Evolutionary conservation across 257 asterid genomes (phyloP), one percentile per base, ranked within the genome.

Genomic region (Solanum paucissectum): DNA sequence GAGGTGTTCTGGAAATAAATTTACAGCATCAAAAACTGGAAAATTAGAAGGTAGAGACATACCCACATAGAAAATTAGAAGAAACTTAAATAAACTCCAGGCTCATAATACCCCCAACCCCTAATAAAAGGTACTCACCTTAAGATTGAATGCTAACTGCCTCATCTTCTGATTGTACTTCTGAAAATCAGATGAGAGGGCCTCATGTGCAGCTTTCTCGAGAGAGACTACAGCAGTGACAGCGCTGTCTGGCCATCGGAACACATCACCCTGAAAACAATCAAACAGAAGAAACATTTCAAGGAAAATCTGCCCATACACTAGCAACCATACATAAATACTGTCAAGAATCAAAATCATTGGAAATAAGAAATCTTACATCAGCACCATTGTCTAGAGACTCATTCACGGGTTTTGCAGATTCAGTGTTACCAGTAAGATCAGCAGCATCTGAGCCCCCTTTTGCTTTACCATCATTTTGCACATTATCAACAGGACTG

Each of bases 81-180:
- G 85, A 14, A 89, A 33, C 72, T 49, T 18, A 73, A 64, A 46
- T 86, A 21, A 86, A 86, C 62, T 32, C 33, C 7, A 11, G 7
- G 68, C 33, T 33, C 25, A 76, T 73, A 38, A 74, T 71, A 42
- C 42, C 66, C 68, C 40, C 44, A 82, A 4, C 69, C 40, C 68
- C 29, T 32, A 8, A 32, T 9, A 82, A 49, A 29, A 2, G 29
- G 69, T 49, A 55, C 87, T 84, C 49, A 95, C 99, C 99, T 94
- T 92, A 44, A 97, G 95, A 90, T 95, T 95, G 92, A 90, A 94
- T 33, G 88, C 9, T 36, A 95, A 79, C 62, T 92, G 94, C 91
- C 98, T 88, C 99, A 95, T 93, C 94, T 97, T 97, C 81, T 92
- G 95, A 83, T 95, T 95, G 85, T 95, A 96, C 92, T 94, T 96